Evolutionary conservation across 305 asterid species (phyloP).

Genomic region (Rubia occidens): DNA sequence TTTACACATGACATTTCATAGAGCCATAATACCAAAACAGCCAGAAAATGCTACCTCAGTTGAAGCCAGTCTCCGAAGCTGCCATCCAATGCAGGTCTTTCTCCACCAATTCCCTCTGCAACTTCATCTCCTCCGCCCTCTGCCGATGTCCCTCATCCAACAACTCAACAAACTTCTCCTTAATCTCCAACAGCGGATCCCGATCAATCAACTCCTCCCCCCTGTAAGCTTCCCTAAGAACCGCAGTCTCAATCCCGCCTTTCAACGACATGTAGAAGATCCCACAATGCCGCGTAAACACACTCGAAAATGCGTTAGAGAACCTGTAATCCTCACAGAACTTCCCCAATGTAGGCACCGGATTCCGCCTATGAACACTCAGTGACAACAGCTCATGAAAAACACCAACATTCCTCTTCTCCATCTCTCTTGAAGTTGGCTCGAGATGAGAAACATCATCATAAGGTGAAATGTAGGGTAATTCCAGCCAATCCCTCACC

Average conservation of each 20-base stretch:
- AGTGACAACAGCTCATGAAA: conserved; percentile 82
- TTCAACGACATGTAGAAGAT: conserved; percentile 72
- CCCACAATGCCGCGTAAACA: conserved; percentile 86
- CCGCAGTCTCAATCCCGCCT: conserved; percentile 76
- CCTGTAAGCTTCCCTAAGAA: conserved; percentile 74
- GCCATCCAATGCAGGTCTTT: conserved; percentile 44
- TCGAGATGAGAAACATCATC: conserved; percentile 43
- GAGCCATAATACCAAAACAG: not conserved
- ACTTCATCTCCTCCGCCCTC: conserved; percentile 44
- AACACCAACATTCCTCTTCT: conserved; percentile 72
- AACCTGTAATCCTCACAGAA: conserved; percentile 74
- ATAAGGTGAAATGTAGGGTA: conserved; percentile 79
- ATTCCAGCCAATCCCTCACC: conserved; percentile 88
- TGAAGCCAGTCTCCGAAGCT: conserved; percentile 18
- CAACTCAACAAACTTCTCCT: conserved; percentile 30
- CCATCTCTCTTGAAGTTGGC: conserved; percentile 34
- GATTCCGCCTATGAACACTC: conserved; percentile 57
- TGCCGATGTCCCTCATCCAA: conserved; percentile 38
- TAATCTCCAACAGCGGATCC: conserved; percentile 53
- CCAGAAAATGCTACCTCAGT: conserved; percentile 1
- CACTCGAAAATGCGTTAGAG: conserved; percentile 64
- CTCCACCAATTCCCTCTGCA: conserved; percentile 29
- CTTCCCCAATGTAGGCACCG: conserved; percentile 53
- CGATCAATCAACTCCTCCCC: conserved; percentile 58
- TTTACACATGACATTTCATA: not conserved